Evolutionary conservation across 805 yeast species (phyloP).

Genomic region (Kuraishia capsulata): DNA sequence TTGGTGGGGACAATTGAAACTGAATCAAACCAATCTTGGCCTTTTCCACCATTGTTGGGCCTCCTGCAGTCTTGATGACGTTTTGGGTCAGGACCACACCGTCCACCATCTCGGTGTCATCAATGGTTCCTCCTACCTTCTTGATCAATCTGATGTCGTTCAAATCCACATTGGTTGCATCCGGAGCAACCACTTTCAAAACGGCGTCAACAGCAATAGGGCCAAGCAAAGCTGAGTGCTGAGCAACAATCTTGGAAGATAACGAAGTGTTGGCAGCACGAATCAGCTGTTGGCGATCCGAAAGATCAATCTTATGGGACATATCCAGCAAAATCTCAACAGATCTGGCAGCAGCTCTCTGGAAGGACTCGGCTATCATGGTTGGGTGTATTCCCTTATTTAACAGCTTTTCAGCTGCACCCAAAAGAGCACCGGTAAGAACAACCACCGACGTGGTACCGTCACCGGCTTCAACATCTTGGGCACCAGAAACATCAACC

Average conservation of each 20-base stretch:
- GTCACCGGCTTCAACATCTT: constrained; percentile 99
- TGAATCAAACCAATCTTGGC: constrained; percentile 86
- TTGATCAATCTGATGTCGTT: constrained; percentile 83
- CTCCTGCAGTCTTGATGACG: constrained; percentile 86
- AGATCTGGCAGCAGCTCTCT: constrained; percentile 76
- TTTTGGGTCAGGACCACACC: constrained; percentile 93
- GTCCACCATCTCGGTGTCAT: constrained; percentile 85
- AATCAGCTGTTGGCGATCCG: constrained; percentile 73
- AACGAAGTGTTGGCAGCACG: constrained; percentile 94
- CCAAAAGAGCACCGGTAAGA: constrained; percentile 85
- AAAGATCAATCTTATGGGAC: constrained; percentile 72
- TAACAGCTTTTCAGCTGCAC: constrained; percentile 88
- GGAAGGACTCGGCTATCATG: constrained; percentile 87
- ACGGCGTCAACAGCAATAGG: constrained; percentile 95
- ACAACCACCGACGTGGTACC: constrained; percentile 98
- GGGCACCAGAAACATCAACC: constrained; percentile 95
- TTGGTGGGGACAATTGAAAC: constrained; percentile 93
- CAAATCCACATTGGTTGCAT: constrained; percentile 67
- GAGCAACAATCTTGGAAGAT: constrained; percentile 92
- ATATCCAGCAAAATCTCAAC: constrained; percentile 76
- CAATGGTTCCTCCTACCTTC: constrained; percentile 96
- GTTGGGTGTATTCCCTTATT: constrained; percentile 94
- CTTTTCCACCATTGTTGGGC: constrained; percentile 90
- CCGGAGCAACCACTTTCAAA: constrained; percentile 51
- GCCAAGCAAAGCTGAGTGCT: constrained; percentile 75